A percentile compares a stretch with the other conserved stretches of the same genome.
Conservation (phyloP, 768 basidiomycete genomes). For the Cystofilobasidium bisporidii region DNA sequence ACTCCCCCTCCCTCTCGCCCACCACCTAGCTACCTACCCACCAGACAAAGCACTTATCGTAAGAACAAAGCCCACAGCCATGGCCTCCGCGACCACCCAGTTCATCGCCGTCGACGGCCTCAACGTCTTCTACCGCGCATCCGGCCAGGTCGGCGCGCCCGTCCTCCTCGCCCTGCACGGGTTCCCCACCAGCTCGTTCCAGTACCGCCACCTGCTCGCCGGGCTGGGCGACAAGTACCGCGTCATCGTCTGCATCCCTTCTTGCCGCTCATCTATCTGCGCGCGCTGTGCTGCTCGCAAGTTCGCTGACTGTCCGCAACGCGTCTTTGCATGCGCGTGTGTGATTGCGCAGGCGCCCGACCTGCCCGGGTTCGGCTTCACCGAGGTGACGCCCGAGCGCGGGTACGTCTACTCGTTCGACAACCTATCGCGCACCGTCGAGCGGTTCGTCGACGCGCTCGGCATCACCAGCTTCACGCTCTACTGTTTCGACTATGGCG, state of each 20-base stretch:
- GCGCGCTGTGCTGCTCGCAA: no score
- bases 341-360: slow-evolving; percentile 48
- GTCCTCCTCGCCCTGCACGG: slow-evolving; percentile 47
- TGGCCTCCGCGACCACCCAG: background rate
- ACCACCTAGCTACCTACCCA: no score
- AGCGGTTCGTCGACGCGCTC: slow-evolving; percentile 44
- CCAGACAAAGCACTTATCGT: background rate
- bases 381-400: slow-evolving; percentile 39
- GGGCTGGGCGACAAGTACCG: slow-evolving; percentile 43
- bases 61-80: background rate
- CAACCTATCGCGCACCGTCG: slow-evolving; percentile 42
- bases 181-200: slow-evolving; percentile 47
- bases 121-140: slow-evolving; percentile 45
- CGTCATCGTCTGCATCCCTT: slow-evolving; percentile 38
- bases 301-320: no score
- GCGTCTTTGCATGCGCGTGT: no score
- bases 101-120: slow-evolving; percentile 7
- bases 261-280: background rate
- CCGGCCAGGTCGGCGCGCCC: slow-evolving; percentile 35
- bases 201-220: slow-evolving; percentile 48
- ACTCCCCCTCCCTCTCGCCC: no score
- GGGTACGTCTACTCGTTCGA: slow-evolving; percentile 43
- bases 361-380: slow-evolving; percentile 49
- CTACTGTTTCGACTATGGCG: slow-evolving; percentile 51
- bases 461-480: slow-evolving; percentile 43